A percentile compares a stretch with the other conserved stretches of the same genome.
These are phyloP conservation scores for Oryza meridionalis DNA, from an alignment of 176 grass and related monocot genomes.

Conservation along the genomic window DNA sequence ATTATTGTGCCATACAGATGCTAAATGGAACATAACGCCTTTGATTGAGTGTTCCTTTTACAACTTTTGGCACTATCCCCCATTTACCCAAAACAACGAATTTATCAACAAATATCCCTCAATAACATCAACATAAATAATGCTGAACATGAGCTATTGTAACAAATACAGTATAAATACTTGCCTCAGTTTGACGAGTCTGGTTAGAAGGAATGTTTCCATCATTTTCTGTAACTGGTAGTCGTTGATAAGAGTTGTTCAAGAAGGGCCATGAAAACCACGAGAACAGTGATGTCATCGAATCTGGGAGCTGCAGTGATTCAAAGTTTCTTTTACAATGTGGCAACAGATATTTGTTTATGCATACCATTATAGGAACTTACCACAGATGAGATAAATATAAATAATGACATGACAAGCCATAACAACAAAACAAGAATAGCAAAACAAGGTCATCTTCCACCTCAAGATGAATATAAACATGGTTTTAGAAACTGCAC, in stretches of 20 bases:
- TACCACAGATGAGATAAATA: neutral
- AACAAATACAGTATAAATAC: slow-evolving; percentile 12
- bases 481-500: neutral
- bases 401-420: neutral
- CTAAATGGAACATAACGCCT: neutral
- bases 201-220: slow-evolving; percentile 44
- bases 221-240: slow-evolving; percentile 47
- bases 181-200: slow-evolving; percentile 60
- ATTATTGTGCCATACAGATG: neutral
- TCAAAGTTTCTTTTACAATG: slow-evolving; percentile 9
- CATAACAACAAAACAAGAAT: neutral
- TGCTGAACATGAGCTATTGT: neutral
- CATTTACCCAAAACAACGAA: neutral
- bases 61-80: neutral
- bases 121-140: slow-evolving; percentile 2
- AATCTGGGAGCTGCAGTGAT: slow-evolving; percentile 72
- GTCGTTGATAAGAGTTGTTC: slow-evolving; percentile 63
- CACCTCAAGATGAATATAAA: neutral
- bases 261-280: slow-evolving; percentile 49
- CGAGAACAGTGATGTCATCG: slow-evolving; percentile 49
- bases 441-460: neutral
- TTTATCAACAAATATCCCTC: neutral
- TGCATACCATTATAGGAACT: neutral
- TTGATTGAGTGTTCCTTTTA: neutral
- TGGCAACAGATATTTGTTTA: neutral